Conservation (phyloP, 2,329 filamentous ascomycete species). For the Aspergillus sclerotialis region DNA sequence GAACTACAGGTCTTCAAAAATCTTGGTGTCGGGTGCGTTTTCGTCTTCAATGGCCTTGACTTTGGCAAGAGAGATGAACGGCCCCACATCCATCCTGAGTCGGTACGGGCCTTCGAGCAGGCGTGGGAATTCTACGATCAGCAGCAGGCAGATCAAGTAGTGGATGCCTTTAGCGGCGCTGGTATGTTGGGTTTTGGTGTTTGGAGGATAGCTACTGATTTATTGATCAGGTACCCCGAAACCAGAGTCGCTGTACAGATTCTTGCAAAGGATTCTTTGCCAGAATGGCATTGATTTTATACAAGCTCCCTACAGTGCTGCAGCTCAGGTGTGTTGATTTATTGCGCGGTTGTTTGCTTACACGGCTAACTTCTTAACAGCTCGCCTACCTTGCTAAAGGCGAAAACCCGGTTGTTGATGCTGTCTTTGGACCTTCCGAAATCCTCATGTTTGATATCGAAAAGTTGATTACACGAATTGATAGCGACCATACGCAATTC, state of each 20-base stretch:
- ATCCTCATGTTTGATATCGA: conserved; percentile 78
- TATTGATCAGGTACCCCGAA: conserved; percentile 60
- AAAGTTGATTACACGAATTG: conserved; percentile 57
- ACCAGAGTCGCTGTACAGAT: conserved; percentile 65
- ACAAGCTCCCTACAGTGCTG: conserved; percentile 80
- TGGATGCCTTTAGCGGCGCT: conserved; percentile 77
- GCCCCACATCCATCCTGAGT: conserved; percentile 53
- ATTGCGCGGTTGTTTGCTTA: not conserved
- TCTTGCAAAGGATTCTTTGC: conserved; percentile 68
- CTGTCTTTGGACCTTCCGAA: conserved; percentile 77
- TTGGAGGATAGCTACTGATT: not conserved
- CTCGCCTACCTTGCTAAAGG: conserved; percentile 72
- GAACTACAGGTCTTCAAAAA: conserved; percentile 68
- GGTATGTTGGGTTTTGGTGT: conserved; percentile 44
- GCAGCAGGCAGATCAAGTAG: conserved; percentile 70
- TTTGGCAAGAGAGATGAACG: conserved; percentile 67
- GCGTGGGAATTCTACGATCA: conserved; percentile 86
- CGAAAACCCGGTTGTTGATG: conserved; percentile 60
- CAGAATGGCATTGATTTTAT: conserved; percentile 65
- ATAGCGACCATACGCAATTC: conserved; percentile 57
- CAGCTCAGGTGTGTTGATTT: conserved; percentile 62
- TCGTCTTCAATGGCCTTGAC: conserved; percentile 86
- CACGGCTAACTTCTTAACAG: conserved; percentile 7
- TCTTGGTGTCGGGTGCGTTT: conserved; percentile 68
- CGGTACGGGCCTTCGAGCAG: conserved; percentile 61